These are phyloP conservation scores for Clathrus columnatus DNA, from an alignment of 768 basidiomycete species.

Conservation along the genomic window DNA sequence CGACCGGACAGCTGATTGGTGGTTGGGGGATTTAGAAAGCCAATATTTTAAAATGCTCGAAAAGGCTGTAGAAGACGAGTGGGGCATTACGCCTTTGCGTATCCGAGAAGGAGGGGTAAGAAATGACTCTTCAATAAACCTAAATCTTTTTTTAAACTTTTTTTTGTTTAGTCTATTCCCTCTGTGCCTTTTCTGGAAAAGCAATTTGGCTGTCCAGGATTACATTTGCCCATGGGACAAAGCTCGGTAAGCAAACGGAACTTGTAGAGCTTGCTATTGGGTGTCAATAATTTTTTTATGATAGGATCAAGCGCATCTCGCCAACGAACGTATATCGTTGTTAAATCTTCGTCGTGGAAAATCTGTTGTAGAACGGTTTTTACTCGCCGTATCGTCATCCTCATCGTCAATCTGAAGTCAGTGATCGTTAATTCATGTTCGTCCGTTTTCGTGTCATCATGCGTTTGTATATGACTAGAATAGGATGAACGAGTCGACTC, in stretches of 20 bases:
- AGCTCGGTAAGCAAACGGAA: slow-evolving; percentile 52
- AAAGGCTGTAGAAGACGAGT: slow-evolving; percentile 73
- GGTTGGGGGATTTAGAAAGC: slow-evolving; percentile 83
- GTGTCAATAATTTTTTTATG: slow-evolving; percentile 4
- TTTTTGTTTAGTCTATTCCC: slow-evolving; percentile 66
- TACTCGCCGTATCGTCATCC: slow-evolving; percentile 7
- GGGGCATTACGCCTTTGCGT: slow-evolving; percentile 76
- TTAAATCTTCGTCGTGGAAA: slow-evolving; percentile 74
- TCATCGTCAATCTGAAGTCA: too few relatives aligned
- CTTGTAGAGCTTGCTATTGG: neutral
- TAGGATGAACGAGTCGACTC: too few relatives aligned
- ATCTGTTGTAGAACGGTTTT: slow-evolving; percentile 65
- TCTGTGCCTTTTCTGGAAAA: slow-evolving; percentile 92
- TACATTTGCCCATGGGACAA: slow-evolving; percentile 93
- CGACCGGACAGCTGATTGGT: slow-evolving; percentile 88
- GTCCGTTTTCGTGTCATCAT: too few relatives aligned
- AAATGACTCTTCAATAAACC: slow-evolving; percentile 17
- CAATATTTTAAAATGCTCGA: slow-evolving; percentile 85
- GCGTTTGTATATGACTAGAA: too few relatives aligned
- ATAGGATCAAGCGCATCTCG: slow-evolving; percentile 86
- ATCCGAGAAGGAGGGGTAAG: slow-evolving; percentile 91
- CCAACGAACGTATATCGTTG: slow-evolving; percentile 86
- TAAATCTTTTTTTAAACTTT: neutral
- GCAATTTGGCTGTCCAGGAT: slow-evolving; percentile 76
- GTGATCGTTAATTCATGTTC: too few relatives aligned